Evolutionary conservation across 441 rosid species (phyloP).

Genomic region (Arabidopsis hybrid): DNA sequence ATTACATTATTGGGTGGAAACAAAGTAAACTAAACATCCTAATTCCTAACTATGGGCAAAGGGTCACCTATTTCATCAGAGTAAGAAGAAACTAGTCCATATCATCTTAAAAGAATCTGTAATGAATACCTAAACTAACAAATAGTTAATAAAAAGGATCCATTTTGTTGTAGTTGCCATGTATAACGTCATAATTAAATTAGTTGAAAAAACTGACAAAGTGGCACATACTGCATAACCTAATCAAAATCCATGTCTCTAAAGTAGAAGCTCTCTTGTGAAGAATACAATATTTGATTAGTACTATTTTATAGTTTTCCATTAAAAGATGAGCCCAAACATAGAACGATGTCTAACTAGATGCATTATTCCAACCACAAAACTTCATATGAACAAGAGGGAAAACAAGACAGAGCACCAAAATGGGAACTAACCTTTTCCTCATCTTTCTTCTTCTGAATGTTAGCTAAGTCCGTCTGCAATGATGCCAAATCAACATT

Average conservation of each 20-base stretch:
- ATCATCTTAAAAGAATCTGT: neutral
- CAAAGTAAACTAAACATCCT: neutral
- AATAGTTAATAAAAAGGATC: neutral
- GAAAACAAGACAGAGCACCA: neutral
- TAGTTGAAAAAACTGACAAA: slow-evolving; percentile 8
- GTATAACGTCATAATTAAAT: neutral
- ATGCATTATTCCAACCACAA: slow-evolving; percentile 9
- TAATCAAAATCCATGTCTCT: neutral
- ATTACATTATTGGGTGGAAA: neutral
- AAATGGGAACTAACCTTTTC: slow-evolving; percentile 67
- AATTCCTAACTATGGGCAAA: slow-evolving; percentile 1
- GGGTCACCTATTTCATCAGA: neutral
- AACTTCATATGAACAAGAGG: neutral
- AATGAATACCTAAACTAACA: neutral
- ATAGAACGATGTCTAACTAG: neutral
- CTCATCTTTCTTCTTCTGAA: slow-evolving; percentile 93
- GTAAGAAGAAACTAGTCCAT: slow-evolving; percentile 1
- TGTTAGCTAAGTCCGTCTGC: slow-evolving; percentile 72
- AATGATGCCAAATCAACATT: slow-evolving; percentile 1
- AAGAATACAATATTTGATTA: slow-evolving; percentile 7
- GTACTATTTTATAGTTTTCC: neutral
- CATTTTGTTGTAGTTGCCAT: neutral
- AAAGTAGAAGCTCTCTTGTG: slow-evolving; percentile 1
- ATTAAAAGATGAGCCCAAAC: slow-evolving; percentile 3
- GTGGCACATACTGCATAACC: slow-evolving; percentile 10